These are phyloP conservation scores for Wallacemonas sp. DNA, from an alignment of 208 protist genomes.

Conservation along the genomic window DNA sequence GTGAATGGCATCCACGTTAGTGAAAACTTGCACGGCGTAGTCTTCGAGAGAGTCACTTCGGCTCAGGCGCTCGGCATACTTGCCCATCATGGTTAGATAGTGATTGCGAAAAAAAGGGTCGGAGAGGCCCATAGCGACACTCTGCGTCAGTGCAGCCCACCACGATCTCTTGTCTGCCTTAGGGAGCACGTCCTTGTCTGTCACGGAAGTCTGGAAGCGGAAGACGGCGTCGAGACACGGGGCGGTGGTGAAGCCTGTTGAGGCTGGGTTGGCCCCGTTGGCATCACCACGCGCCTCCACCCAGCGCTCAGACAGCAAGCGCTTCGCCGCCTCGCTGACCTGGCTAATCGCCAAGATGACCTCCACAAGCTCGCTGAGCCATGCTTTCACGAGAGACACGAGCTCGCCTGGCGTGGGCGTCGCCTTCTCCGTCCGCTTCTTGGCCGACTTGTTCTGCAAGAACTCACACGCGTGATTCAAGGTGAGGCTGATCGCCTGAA, in stretches of 20 bases:
- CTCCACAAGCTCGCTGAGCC: conserved; percentile 16
- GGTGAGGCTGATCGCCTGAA: conserved; percentile 43
- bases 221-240: conserved; percentile 44
- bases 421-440: neutral
- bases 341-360: conserved; percentile 19
- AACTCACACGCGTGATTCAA: conserved; percentile 25
- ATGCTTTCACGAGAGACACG: conserved; percentile 16
- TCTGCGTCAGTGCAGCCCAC: conserved; percentile 22
- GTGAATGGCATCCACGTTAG: conserved; percentile 49
- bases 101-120: conserved; percentile 54
- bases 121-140: conserved; percentile 36
- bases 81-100: conserved; percentile 47
- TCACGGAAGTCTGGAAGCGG: conserved; percentile 19
- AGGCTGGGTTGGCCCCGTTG: conserved; percentile 3
- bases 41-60: conserved; percentile 15
- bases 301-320: conserved; percentile 24
- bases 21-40: conserved; percentile 67
- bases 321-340: conserved; percentile 20
- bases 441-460: neutral
- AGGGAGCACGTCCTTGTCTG: neutral
- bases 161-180: conserved; percentile 3
- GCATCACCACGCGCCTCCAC: conserved; percentile 29
- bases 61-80: conserved; percentile 50
- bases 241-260: neutral
- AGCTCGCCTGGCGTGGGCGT: neutral